Base-by-base conservation (phyloP, 2,329 filamentous ascomycete genomes). In the Teratosphaeriaceae sp. region DNA sequence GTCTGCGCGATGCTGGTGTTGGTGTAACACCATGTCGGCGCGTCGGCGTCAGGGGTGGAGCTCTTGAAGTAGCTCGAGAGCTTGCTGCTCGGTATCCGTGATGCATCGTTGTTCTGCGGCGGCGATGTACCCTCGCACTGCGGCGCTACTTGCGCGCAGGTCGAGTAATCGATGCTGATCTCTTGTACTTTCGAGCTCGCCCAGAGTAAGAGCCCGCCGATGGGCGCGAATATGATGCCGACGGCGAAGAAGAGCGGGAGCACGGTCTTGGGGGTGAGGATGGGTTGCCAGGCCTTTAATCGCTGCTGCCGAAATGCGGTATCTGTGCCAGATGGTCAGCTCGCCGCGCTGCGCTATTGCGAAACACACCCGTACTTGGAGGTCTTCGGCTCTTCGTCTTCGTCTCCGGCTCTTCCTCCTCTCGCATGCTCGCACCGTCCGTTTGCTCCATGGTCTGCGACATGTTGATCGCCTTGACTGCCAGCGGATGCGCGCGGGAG, bases 241-340 rank as follows among this genome's bases (percentile, higher is more conserved):
- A 96, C 82, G 39, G 78, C 78, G 64, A 96, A 95, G 73, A 96
- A 95, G 47, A 96, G 78, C 48, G 88, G 88, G 24, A 94, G 73
- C 26, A 94, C 88, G 35, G 88, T 95, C 71, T 95, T 95, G 2
- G 90, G 90, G 3, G 90, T 97, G 40, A 96, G 74, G 61, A 97
- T 96, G 27, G 90, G 90, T 70, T 98, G 92, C 92, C 92, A 98
- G 72, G 92, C 92, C 71, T 97, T 96, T 66, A 98, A 71, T 63
- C 92, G 82, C 69, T 98, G 92, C 65, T 98, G 92, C 58, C 92
- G 80, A 65, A 97, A 98, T 9, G 92, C 92, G 46, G 90, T 97
- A 71, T 97, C 88, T 94, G 60, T 53, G 16, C 43, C 39, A 24
- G 18, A 43, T 41, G 38, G 51, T 55, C 53, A 53, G 50, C 46